Evolutionary conservation across 148 eudicot species (phyloP).

Genomic region (Arctostaphylos glauca): DNA sequence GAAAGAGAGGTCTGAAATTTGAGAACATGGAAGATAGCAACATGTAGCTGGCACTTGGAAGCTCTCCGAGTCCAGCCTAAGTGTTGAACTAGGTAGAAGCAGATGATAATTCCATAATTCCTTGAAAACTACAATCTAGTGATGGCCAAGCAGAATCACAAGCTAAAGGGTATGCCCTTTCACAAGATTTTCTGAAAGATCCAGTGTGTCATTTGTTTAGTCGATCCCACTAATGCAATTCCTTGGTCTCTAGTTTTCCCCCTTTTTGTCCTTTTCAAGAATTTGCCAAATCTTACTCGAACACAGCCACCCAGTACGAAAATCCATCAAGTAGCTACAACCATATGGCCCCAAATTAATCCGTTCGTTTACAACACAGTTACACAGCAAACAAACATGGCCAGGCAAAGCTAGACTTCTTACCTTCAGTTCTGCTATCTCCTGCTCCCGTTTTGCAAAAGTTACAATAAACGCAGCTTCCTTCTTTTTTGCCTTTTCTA

Average conservation of each 20-base stretch:
- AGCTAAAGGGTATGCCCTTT: background rate
- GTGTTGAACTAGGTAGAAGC: background rate
- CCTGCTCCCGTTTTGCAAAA: slow-evolving; percentile 96
- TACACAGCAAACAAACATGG: background rate
- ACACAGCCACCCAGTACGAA: background rate
- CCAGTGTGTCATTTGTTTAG: background rate
- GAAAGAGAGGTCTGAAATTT: background rate
- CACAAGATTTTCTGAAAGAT: background rate
- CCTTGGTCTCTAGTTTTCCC: background rate
- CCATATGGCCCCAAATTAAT: background rate
- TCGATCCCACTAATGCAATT: background rate
- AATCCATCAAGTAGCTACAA: background rate
- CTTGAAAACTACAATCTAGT: background rate
- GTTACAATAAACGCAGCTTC: slow-evolving; percentile 98
- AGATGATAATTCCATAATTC: background rate
- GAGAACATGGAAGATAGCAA: background rate
- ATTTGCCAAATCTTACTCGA: background rate
- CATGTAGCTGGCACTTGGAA: background rate
- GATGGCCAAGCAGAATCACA: slow-evolving; percentile 1
- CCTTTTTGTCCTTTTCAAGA: background rate
- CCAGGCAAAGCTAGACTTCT: slow-evolving; percentile 14
- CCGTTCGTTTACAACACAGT: background rate
- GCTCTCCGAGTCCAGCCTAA: background rate
- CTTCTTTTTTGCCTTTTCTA: slow-evolving; percentile 93
- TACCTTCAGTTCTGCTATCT: slow-evolving; percentile 96